Conservation (phyloP, 805 yeast species). For the Sugiyamaella boreocaroliniensis region DNA sequence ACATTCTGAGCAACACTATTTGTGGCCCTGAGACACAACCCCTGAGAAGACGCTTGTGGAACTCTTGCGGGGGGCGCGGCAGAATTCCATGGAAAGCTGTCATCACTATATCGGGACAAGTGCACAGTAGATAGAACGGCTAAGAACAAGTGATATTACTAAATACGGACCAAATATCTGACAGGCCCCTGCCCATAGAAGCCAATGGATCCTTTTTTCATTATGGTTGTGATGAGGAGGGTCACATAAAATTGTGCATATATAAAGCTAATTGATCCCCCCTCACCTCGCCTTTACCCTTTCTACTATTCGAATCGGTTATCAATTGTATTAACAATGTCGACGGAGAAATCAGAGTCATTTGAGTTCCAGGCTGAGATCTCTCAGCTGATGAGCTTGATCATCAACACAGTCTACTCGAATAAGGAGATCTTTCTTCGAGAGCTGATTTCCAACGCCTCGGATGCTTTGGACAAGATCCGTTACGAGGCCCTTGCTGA, state of each 20-base stretch:
- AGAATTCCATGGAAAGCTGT: not conserved
- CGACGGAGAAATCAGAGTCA: constrained; percentile 33
- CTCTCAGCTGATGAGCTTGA: constrained; percentile 99
- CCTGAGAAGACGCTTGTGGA: no score
- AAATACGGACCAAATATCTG: not conserved
- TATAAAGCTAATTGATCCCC: not conserved
- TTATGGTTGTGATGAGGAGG: not conserved
- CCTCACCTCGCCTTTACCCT: not conserved
- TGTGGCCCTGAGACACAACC: no score
- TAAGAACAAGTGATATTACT: not conserved
- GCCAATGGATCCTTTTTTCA: constrained; percentile 8
- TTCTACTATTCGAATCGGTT: constrained; percentile 5
- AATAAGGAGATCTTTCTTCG: constrained; percentile 98
- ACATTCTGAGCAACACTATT: no score
- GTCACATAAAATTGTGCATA: not conserved
- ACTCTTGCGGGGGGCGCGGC: not conserved
- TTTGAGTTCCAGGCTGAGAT: constrained; percentile 98
- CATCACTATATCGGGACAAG: not conserved
- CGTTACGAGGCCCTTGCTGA: constrained; percentile 94
- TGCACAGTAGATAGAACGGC: not conserved
- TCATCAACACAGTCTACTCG: constrained; percentile 99
- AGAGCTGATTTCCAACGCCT: constrained; percentile 97
- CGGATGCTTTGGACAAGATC: constrained; percentile 98
- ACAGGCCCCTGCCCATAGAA: constrained; percentile 5
- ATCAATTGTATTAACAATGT: not conserved